Conservation (phyloP, 2,329 filamentous ascomycete species). For the Thielaviopsis punctulata region DNA sequence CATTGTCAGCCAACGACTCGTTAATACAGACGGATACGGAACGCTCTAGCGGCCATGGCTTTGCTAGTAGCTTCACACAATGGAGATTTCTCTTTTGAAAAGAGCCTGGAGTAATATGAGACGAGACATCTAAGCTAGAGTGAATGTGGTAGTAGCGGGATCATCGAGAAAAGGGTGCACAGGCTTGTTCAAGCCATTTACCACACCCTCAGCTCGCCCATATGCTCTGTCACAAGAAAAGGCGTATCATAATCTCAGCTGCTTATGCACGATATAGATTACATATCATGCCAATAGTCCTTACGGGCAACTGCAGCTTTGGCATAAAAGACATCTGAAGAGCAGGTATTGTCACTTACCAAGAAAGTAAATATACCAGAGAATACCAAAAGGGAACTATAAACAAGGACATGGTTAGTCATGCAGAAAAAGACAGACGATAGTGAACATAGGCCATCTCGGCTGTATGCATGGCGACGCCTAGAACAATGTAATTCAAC, state of each 20-base stretch:
- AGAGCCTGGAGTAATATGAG: not conserved
- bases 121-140: not conserved
- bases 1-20: not conserved
- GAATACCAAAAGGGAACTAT: not conserved
- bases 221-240: conserved; percentile 1
- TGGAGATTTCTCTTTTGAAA: not conserved
- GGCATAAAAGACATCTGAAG: not conserved
- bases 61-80: not conserved
- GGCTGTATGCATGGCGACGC: not conserved
- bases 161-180: too few species aligned
- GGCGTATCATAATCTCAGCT: not conserved
- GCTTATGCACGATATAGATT: not conserved
- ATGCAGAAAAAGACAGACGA: not conserved
- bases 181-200: not conserved
- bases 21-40: not conserved
- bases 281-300: not conserved
- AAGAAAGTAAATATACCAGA: not conserved
- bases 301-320: not conserved
- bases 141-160: not conserved
- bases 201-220: not conserved
- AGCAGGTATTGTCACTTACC: not conserved
- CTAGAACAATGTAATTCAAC: not conserved
- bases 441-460: not conserved
- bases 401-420: not conserved
- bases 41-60: not conserved